Percentiles rank a stretch among this genome's conserved stretches.
These are phyloP conservation scores for Colletotrichum tropicale DNA, from an alignment of 2,329 filamentous ascomycete genomes.

Conservation along the genomic window DNA sequence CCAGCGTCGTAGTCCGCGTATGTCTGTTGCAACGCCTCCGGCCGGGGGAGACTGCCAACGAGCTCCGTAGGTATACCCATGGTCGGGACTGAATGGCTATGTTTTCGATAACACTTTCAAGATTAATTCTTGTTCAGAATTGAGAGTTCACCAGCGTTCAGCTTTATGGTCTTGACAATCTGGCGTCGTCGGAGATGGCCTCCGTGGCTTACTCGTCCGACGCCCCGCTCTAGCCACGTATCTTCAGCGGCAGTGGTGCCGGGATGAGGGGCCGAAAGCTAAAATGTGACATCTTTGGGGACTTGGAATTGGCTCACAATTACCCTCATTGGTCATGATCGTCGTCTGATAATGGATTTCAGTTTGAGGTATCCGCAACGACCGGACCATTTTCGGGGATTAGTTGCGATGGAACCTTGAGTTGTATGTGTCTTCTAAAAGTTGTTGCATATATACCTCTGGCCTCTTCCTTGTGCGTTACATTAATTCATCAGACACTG, in stretches of 20 bases:
- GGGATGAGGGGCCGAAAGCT: background rate
- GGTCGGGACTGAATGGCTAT: accelerated
- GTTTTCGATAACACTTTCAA: background rate
- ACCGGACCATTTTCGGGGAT: background rate
- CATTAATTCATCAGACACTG: too few species aligned
- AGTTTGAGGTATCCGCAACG: background rate
- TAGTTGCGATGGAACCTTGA: background rate
- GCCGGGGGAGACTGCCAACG: background rate
- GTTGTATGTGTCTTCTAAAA: background rate
- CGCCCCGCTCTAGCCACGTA: background rate
- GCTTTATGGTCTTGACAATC: background rate
- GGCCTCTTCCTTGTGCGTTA: too few species aligned
- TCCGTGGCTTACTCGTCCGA: background rate
- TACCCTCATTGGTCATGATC: background rate
- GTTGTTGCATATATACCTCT: background rate
- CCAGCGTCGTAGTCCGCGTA: background rate
- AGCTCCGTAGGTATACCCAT: background rate
- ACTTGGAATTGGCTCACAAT: background rate
- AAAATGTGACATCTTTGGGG: accelerated
- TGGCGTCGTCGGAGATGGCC: background rate
- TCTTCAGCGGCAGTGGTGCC: background rate
- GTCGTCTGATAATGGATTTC: background rate
- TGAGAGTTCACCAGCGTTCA: background rate
- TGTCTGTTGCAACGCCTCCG: background rate
- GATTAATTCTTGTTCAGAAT: too few species aligned